Percentiles rank a stretch among this genome's conserved stretches.
phyloP scores from a whole-genome alignment of 1,139 yeast genomes.

The Hansenula anomala region DNA sequence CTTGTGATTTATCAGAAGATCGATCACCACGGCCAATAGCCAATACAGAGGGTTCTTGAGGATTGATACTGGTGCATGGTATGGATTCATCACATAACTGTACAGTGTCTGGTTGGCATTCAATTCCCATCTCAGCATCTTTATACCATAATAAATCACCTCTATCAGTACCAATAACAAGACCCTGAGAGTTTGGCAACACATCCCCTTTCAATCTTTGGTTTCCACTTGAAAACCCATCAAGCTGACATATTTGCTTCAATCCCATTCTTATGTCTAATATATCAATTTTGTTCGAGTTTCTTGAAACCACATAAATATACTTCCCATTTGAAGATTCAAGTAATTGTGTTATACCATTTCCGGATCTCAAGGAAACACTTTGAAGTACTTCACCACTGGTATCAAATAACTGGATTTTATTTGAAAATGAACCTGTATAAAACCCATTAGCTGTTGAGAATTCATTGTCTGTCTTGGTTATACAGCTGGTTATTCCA shows the following conservation, averaged over 20 bases:
- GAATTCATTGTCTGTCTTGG: conserved; percentile 9
- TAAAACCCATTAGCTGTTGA: conserved; percentile 8
- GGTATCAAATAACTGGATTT: conserved; percentile 8
- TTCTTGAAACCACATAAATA: conserved; percentile 22
- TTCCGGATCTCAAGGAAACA: conserved; percentile 9
- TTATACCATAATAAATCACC: conserved; percentile 23
- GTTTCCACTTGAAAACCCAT: conserved; percentile 9
- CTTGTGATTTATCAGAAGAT: conserved; percentile 7
- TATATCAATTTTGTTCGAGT: conserved; percentile 18
- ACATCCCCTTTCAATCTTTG: conserved; percentile 24
- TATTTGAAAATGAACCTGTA: conserved; percentile 15
- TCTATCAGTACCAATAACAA: conserved; percentile 22
- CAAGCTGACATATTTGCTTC: conserved; percentile 12
- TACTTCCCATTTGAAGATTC: conserved; percentile 25
- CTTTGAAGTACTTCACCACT: conserved; percentile 1
- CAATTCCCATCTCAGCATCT: conserved; percentile 24
- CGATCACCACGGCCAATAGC: conserved; percentile 22
- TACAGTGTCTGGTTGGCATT: conserved; percentile 4
- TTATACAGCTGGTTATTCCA: conserved; percentile 16
- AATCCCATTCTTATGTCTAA: conserved; percentile 28
- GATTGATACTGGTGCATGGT: conserved; percentile 16
- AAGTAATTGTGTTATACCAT: conserved; percentile 26
- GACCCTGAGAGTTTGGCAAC: conserved; percentile 18
- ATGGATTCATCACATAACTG: conserved; percentile 4
- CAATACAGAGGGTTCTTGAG: conserved; percentile 16